These are phyloP conservation scores for Colletotrichum tabaci DNA, from an alignment of 2,329 filamentous ascomycete genomes.

Conservation along the genomic window DNA sequence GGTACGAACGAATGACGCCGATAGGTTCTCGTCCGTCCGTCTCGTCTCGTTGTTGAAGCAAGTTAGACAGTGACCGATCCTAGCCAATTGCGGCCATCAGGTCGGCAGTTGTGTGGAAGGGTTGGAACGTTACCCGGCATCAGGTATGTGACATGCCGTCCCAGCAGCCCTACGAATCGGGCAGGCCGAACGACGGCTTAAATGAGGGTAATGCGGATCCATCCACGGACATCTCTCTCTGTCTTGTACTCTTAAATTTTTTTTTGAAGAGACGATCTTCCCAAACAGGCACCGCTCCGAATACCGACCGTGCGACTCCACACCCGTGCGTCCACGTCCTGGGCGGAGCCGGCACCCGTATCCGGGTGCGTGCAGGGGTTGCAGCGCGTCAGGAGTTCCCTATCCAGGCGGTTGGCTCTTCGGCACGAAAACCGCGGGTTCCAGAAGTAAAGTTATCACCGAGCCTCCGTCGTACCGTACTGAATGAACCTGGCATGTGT, in stretches of 20 bases:
- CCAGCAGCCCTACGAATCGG: conserved; percentile 17
- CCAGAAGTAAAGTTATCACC: conserved; percentile 15
- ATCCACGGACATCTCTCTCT: background rate
- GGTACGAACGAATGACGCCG: conserved; percentile 9
- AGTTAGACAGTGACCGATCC: background rate
- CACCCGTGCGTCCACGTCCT: conserved; percentile 23
- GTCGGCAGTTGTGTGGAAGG: background rate
- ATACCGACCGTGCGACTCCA: conserved; percentile 14
- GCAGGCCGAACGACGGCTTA: conserved; percentile 20
- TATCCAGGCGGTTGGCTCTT: background rate
- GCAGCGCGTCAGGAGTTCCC: conserved; percentile 2
- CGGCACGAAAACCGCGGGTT: conserved; percentile 18
- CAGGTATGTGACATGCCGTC: background rate
- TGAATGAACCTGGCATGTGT: background rate
- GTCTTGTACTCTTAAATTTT: background rate
- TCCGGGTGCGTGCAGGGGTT: conserved; percentile 30
- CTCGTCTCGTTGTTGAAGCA: conserved; percentile 2
- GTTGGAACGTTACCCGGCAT: background rate
- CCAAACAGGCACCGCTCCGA: conserved; percentile 34
- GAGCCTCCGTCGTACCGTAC: conserved; percentile 13
- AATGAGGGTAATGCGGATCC: conserved; percentile 35
- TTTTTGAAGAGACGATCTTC: background rate
- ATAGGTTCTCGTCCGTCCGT: background rate
- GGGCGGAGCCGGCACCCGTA: conserved; percentile 23
- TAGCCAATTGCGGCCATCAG: background rate